Evolutionary conservation across 1,284 basidiomycete genomes (phyloP).

Genomic region (Cryptococcus floricola): DNA sequence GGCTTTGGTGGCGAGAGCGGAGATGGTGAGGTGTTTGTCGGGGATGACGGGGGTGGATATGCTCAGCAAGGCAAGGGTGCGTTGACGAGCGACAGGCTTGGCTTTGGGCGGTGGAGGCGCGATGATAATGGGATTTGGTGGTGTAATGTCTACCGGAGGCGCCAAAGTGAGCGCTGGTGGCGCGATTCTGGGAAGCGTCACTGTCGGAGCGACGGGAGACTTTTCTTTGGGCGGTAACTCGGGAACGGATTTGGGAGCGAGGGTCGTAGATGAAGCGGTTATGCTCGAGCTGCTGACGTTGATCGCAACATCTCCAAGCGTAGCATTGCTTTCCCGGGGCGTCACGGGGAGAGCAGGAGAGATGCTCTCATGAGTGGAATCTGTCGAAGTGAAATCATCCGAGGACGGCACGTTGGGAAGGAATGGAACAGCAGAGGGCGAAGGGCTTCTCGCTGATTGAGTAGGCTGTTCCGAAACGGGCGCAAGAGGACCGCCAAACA

Average conservation of each 20-base stretch:
- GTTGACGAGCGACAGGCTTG: conserved; percentile 10
- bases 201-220: conserved; percentile 11
- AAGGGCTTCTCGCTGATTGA: not conserved
- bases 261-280: conserved; percentile 1
- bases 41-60: conserved; percentile 21
- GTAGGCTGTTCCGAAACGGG: not conserved
- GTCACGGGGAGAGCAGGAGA: conserved; percentile 44
- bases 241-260: not conserved
- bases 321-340: conserved; percentile 20
- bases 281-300: not conserved
- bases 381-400: conserved; percentile 39
- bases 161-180: not conserved
- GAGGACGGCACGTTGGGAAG: conserved; percentile 25
- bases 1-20: conserved; percentile 29
- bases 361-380: conserved; percentile 39
- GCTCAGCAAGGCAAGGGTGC: conserved; percentile 7
- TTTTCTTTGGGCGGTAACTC: conserved; percentile 7
- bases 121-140: not conserved
- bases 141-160: not conserved
- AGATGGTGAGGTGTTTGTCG: conserved; percentile 22
- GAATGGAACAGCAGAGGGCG: conserved; percentile 4
- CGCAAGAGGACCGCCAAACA: not conserved
- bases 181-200: conserved; percentile 26
- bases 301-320: not conserved
- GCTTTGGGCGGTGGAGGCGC: not conserved